Conservation (phyloP, 1,284 basidiomycete species). For the Sutorius eximius region DNA sequence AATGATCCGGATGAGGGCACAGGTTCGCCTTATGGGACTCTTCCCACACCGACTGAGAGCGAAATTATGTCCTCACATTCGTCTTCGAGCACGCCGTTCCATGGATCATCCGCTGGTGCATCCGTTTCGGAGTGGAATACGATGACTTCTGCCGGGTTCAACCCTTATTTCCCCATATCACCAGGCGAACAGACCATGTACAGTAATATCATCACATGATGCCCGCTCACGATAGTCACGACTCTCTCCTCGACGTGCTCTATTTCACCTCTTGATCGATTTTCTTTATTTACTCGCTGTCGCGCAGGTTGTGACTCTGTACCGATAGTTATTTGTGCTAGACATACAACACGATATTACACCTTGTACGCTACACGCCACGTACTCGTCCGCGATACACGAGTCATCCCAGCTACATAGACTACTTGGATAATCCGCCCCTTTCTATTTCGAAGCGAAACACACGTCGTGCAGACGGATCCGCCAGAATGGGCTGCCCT, state of each 20-base stretch:
- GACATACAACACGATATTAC: conserved; percentile 26
- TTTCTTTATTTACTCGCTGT: conserved; percentile 35
- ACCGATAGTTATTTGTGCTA: conserved; percentile 32
- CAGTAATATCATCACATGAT: conserved; percentile 53
- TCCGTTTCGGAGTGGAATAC: conserved; percentile 64
- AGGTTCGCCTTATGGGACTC: conserved; percentile 41
- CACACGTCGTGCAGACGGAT: conserved; percentile 47
- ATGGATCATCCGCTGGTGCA: conserved; percentile 36
- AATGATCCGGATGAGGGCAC: conserved; percentile 44
- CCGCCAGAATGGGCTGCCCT: conserved; percentile 39
- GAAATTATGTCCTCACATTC: conserved; percentile 70
- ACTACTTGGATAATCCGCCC: conserved; percentile 21
- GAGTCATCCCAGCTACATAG: conserved; percentile 18
- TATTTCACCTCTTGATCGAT: conserved; percentile 16
- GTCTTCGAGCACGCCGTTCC: conserved; percentile 53
- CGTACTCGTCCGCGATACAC: conserved; percentile 29
- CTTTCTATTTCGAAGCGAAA: conserved; percentile 50
- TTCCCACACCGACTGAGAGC: conserved; percentile 58
- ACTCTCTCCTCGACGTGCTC: neutral
- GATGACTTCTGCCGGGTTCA: conserved; percentile 56
- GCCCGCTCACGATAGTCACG: neutral
- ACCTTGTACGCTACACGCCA: conserved; percentile 37
- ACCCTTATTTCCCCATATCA: conserved; percentile 65
- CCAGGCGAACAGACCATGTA: conserved; percentile 49
- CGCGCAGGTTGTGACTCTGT: conserved; percentile 37